phyloP scores from a whole-genome alignment of 202 grass and related monocot species.

The Musa balbisiana region DNA sequence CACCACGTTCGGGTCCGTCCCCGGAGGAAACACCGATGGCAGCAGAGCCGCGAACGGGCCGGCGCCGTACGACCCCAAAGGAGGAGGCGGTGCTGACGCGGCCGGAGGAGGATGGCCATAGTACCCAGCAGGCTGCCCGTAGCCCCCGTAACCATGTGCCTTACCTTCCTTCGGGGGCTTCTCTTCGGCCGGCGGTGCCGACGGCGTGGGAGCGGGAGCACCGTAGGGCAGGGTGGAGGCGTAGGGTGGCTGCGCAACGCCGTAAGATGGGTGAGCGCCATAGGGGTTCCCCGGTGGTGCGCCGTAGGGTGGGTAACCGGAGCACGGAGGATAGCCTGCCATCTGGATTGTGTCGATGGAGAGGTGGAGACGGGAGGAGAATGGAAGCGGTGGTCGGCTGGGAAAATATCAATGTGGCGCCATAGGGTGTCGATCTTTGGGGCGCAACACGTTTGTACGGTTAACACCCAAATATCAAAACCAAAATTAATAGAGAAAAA shows the following conservation, averaged over 20 bases:
- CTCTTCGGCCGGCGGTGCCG: constrained; percentile 5
- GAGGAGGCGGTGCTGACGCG: background rate
- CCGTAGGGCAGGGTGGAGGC: constrained; percentile 48
- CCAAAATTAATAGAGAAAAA: too few species aligned
- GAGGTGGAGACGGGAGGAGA: background rate
- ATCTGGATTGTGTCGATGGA: background rate
- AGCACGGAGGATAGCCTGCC: constrained; percentile 13
- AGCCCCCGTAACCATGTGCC: constrained; percentile 22
- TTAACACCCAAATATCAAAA: too few species aligned
- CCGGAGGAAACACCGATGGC: constrained; percentile 58
- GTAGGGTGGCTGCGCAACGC: constrained; percentile 20
- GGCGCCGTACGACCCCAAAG: constrained; percentile 25
- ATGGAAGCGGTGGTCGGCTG: too few species aligned
- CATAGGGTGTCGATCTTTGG: too few species aligned
- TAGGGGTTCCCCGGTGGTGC: constrained; percentile 37
- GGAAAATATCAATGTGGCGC: too few species aligned
- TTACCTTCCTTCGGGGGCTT: constrained; percentile 44
- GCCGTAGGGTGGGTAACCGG: constrained; percentile 18
- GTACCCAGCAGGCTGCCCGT: background rate
- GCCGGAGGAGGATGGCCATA: background rate
- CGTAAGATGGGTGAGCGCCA: constrained; percentile 29
- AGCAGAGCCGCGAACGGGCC: constrained; percentile 62
- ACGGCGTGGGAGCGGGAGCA: background rate
- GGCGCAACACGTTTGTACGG: too few species aligned
- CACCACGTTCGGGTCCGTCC: constrained; percentile 76